Conservation (phyloP, 352 stramenopile genomes). For the Phytophthora cactorum region DNA sequence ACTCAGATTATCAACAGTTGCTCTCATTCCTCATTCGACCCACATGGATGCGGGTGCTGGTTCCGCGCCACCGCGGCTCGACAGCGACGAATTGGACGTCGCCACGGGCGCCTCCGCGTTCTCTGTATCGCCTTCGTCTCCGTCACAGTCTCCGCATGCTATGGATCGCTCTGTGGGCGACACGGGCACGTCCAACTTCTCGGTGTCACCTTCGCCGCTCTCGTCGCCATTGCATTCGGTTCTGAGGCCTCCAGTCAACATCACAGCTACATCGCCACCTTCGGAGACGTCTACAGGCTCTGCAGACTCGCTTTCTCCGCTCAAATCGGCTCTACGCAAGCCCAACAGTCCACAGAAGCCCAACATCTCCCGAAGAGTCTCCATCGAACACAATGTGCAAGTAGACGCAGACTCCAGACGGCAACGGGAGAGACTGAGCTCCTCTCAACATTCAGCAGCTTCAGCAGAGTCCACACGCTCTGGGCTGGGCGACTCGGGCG, state of each 20-base stretch:
- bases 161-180: constrained; percentile 15
- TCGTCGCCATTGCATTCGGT: constrained; percentile 26
- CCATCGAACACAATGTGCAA: constrained; percentile 30
- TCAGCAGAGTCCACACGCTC: constrained; percentile 20
- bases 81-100: constrained; percentile 9
- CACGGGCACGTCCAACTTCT: constrained; percentile 13
- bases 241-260: constrained; percentile 6
- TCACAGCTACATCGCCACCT: background rate
- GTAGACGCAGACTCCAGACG: constrained; percentile 5
- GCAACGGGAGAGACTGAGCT: constrained; percentile 22
- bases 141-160: constrained; percentile 15
- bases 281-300: constrained; percentile 1
- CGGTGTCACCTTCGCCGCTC: constrained; percentile 20
- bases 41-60: constrained; percentile 20
- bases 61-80: constrained; percentile 4
- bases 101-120: constrained; percentile 17
- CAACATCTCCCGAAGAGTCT: constrained; percentile 29
- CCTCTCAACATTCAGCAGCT: constrained; percentile 31
- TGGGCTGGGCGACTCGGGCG: constrained; percentile 21
- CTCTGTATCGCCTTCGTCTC: constrained; percentile 25
- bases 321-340: constrained; percentile 29
- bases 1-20: background rate
- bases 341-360: constrained; percentile 17
- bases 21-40: constrained; percentile 13
- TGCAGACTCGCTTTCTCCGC: constrained; percentile 13